Evolutionary conservation across 73 alveolate genomes (phyloP).

Genomic region (Paramecium sonneborni): DNA sequence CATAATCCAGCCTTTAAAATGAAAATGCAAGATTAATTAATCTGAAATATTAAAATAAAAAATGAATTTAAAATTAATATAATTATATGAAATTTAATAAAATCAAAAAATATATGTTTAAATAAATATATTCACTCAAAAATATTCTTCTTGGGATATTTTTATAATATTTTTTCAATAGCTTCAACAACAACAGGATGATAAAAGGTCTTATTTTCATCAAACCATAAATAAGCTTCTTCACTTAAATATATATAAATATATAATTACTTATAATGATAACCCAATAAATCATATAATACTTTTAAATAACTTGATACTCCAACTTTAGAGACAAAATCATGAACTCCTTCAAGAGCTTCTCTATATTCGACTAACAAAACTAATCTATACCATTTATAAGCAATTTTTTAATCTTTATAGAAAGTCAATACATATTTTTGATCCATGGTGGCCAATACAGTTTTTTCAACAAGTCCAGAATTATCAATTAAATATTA

Average conservation of each 20-base stretch:
- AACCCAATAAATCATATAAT: not conserved
- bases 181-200: conserved; percentile 18
- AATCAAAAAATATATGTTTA: not conserved
- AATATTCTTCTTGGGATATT: not conserved
- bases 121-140: not conserved
- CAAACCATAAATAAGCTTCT: not conserved
- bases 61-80: not conserved
- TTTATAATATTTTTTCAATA: not conserved
- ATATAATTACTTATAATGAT: not conserved
- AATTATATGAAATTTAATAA: not conserved
- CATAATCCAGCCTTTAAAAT: too few species aligned
- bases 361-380: not conserved
- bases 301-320: conserved; percentile 27
- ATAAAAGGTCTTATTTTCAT: not conserved
- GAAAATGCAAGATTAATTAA: too few species aligned
- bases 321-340: not conserved
- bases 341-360: conserved; percentile 20
- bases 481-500: not conserved
- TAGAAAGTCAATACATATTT: not conserved
- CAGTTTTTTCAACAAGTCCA: not conserved
- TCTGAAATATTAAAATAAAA: too few species aligned
- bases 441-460: not conserved
- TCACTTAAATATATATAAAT: not conserved
- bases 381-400: not conserved
- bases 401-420: not conserved